phyloP scores from a whole-genome alignment of 1,139 yeast species.

The Suhomyces atakaporum region DNA sequence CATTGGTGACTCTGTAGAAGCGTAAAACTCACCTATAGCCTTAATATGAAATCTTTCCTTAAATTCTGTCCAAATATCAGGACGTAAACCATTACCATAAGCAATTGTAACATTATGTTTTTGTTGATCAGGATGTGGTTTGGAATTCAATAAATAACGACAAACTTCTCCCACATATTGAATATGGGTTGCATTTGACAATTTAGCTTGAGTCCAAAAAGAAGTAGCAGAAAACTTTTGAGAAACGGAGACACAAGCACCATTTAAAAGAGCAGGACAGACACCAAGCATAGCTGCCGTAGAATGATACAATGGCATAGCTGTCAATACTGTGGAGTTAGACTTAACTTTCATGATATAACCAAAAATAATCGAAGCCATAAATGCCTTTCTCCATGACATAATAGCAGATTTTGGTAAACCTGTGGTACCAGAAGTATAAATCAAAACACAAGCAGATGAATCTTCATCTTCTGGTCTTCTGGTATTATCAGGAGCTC shows the following conservation, averaged over 20 bases:
- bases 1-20: constrained; percentile 90
- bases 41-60: constrained; percentile 73
- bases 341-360: constrained; percentile 62
- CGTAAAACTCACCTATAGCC: constrained; percentile 88
- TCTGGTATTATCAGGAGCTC: constrained; percentile 59
- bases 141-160: constrained; percentile 75
- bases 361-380: constrained; percentile 74
- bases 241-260: constrained; percentile 77
- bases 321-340: constrained; percentile 69
- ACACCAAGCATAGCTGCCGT: constrained; percentile 90
- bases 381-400: constrained; percentile 82
- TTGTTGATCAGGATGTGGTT: constrained; percentile 65
- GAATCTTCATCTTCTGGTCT: constrained; percentile 58
- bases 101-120: constrained; percentile 70
- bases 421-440: constrained; percentile 95
- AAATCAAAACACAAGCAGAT: constrained; percentile 72
- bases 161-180: constrained; percentile 98
- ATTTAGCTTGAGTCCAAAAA: constrained; percentile 87
- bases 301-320: constrained; percentile 96
- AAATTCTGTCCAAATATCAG: constrained; percentile 87
- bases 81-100: constrained; percentile 89
- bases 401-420: constrained; percentile 92
- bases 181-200: constrained; percentile 72
- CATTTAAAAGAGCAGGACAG: constrained; percentile 63
- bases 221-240: constrained; percentile 82